Conservation (phyloP, 2,329 filamentous ascomycete species). For the Botrytis cinerea region DNA sequence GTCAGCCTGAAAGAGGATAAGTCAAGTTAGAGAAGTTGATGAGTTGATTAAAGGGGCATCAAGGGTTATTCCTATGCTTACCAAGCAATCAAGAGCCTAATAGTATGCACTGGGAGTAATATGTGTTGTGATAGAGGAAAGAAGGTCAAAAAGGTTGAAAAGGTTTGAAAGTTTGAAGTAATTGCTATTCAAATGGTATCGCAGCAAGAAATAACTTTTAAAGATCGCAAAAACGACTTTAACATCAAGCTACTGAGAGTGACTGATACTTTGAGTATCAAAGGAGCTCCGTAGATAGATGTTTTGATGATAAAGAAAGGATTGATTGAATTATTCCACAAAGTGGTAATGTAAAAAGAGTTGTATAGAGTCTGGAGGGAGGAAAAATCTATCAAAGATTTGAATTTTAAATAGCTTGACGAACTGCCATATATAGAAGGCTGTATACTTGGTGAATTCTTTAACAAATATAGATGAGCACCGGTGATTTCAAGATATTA, state of each 20-base stretch:
- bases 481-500: not conserved
- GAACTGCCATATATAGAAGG: not conserved
- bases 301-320: not conserved
- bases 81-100: not conserved
- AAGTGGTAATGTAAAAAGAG: not conserved
- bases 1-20: not conserved
- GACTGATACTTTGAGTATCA: not conserved
- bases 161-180: not conserved
- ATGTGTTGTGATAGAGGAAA: not conserved
- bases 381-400: not conserved
- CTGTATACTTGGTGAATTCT: not conserved
- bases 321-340: not conserved
- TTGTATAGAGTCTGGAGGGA: not conserved
- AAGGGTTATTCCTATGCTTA: not conserved
- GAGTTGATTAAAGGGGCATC: not conserved
- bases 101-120: too few relatives aligned
- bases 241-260: not conserved
- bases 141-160: not conserved
- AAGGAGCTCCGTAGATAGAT: too few relatives aligned
- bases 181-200: not conserved
- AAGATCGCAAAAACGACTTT: not conserved
- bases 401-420: not conserved
- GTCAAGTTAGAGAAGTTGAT: not conserved
- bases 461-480: not conserved
- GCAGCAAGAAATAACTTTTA: not conserved